Base-by-base conservation (phyloP, 345 rosid species). In the Populus davidiana region DNA sequence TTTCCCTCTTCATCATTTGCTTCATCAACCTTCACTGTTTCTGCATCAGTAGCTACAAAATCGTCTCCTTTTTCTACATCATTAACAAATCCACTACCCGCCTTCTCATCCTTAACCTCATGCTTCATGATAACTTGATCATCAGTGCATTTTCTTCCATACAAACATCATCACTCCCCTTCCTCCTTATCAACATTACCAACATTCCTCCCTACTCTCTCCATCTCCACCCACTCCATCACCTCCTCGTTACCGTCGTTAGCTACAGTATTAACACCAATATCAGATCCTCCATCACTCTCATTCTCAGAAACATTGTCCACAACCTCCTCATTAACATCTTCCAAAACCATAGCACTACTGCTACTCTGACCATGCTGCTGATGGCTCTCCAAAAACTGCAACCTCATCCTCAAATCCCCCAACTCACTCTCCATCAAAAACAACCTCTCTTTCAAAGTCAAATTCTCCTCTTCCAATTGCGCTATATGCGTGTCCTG, bases 401-500 rank as follows among this genome's bases (percentile, higher is more conserved):
- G 91, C 85, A 96, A 64, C 89, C 99, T 90, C 85, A 91, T 90
- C 87, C 91, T 93, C 88, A 93, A 75, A 81, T 96, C 97, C 67
- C 87, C 89, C 49, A 96, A 74, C 78, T 96, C 99, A 80, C 93
- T 89, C 82, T 92, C 99, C 97, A 96, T 90, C 87, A 93, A 70
- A 74, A 91, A 94, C 86, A 96, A 67, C 85, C 97, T 93, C 75
- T 96, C 99, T 79, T 92, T 92, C 83, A 96, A 76, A 0, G 95
- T 92, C 77, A 96, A 85, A 64, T 96, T 96, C 90, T 96, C 99
- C 74, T 96, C 99, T 80, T 94, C 99, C 67, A 96, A 71, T 36
- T 91, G 94, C 1, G 94, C 93, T 75, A 94, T 96, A 73, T 96
- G 99, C 56, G 91, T 84, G 81, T 94, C 97, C 79, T 94, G 98